phyloP scores from a whole-genome alignment of 129 eudicot species.

The Pittosporum tobira region DNA sequence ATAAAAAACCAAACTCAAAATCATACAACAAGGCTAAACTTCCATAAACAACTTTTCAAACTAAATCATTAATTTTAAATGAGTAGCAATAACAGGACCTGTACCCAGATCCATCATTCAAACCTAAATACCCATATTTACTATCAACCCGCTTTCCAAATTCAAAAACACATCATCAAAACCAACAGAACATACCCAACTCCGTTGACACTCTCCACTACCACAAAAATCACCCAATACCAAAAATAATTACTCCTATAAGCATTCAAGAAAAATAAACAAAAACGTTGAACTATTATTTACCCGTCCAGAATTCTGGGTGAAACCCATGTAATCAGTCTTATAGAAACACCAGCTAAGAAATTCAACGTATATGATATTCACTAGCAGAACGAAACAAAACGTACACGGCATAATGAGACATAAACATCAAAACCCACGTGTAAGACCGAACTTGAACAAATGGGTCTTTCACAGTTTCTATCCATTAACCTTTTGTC shows the following conservation, averaged over 20 bases:
- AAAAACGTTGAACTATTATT: too few species aligned
- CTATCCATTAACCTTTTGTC: constrained; percentile 12
- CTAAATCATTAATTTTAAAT: not conserved
- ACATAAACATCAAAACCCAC: constrained; percentile 14
- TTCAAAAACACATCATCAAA: too few species aligned
- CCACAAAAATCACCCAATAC: too few species aligned
- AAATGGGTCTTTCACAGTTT: constrained; percentile 12
- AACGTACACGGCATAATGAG: not conserved
- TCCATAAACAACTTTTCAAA: not conserved
- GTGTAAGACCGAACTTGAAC: constrained; percentile 5
- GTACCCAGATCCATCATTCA: constrained; percentile 17
- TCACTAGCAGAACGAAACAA: not conserved
- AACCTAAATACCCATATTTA: constrained; percentile 11
- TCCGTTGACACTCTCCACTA: too few species aligned
- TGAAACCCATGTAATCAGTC: constrained; percentile 9
- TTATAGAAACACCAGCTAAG: constrained; percentile 1
- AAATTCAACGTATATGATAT: constrained; percentile 3
- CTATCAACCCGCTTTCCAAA: constrained; percentile 18
- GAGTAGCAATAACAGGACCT: constrained; percentile 8
- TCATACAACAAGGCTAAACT: constrained; percentile 3
- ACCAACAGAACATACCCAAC: too few species aligned
- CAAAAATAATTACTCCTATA: too few species aligned
- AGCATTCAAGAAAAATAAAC: too few species aligned
- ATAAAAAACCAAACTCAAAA: not conserved
- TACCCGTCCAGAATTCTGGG: constrained; percentile 1